Percentiles rank a stretch among this genome's conserved stretches.
Evolutionary conservation across 2,329 filamentous ascomycete species (phyloP).

Genomic region (Graphilbum ipis-grandicollis): DNA sequence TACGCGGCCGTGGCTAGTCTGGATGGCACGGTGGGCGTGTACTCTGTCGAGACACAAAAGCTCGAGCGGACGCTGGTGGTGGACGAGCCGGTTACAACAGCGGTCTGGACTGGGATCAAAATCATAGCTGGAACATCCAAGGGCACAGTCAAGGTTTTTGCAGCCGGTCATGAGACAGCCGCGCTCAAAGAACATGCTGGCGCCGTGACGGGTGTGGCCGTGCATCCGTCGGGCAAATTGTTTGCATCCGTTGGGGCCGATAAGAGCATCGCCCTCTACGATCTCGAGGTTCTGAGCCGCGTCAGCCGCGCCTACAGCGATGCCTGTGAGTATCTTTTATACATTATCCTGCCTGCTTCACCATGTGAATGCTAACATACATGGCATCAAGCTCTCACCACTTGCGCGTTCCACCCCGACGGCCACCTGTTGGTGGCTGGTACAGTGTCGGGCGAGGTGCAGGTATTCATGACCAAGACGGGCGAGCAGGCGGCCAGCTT

Average conservation of each 20-base stretch:
- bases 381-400: constrained; percentile 51
- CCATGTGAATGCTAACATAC: too few relatives aligned
- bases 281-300: constrained; percentile 48
- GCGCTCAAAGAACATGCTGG: constrained; percentile 72
- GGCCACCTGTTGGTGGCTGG: constrained; percentile 86
- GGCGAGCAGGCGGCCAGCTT: constrained; percentile 65
- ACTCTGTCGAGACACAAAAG: constrained; percentile 51
- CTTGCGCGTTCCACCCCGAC: constrained; percentile 82
- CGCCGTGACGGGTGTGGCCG: constrained; percentile 54
- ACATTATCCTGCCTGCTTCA: too few relatives aligned
- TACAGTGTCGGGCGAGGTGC: constrained; percentile 62
- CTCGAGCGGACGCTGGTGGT: constrained; percentile 50
- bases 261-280: constrained; percentile 86
- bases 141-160: constrained; percentile 65
- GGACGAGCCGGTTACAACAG: constrained; percentile 49
- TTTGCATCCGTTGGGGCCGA: constrained; percentile 78
- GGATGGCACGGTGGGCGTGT: constrained; percentile 60
- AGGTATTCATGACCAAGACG: constrained; percentile 74
- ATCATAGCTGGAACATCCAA: constrained; percentile 58
- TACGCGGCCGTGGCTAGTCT: constrained; percentile 58
- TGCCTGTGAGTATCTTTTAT: constrained; percentile 47
- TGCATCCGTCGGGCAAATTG: constrained; percentile 71
- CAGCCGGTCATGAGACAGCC: constrained; percentile 50
- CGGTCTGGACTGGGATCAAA: constrained; percentile 47
- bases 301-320: constrained; percentile 68